A percentile compares a stretch with the other conserved stretches of the same genome.
Evolutionary conservation across 208 protist species (phyloP).

Genomic region (Crithidia sp.): DNA sequence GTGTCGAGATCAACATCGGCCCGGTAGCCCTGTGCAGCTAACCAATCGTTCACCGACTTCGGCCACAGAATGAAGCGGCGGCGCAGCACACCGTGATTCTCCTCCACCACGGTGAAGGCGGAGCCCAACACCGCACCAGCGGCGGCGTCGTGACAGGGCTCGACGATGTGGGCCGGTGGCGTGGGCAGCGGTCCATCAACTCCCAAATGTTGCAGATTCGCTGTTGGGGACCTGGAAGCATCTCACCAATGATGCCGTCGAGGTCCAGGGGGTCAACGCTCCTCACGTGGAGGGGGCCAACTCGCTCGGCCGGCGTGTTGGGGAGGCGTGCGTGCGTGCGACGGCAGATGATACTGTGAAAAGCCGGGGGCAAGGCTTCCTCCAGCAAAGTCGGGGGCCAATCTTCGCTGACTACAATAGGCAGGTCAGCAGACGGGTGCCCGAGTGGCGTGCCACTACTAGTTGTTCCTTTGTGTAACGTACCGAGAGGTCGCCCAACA

Average conservation of each 20-base stretch:
- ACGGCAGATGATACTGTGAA: conserved; percentile 13
- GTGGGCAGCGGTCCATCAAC: conserved; percentile 2
- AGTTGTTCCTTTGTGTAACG: conserved; percentile 17
- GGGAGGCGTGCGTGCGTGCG: conserved; percentile 18
- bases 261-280: not conserved
- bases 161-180: conserved; percentile 3
- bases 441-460: conserved; percentile 14
- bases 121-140: not conserved
- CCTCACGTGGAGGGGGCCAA: conserved; percentile 4
- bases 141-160: not conserved
- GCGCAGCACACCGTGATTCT: conserved; percentile 15
- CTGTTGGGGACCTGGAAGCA: not conserved
- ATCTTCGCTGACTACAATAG: conserved; percentile 17
- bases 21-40: conserved; percentile 6
- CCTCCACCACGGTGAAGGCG: conserved; percentile 24
- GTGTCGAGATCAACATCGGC: conserved; percentile 1
- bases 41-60: conserved; percentile 15
- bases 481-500: conserved; percentile 13
- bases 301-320: not conserved
- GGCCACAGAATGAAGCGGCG: conserved; percentile 30
- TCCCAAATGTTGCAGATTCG: not conserved
- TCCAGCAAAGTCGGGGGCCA: conserved; percentile 13
- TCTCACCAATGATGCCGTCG: not conserved
- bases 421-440: conserved; percentile 15
- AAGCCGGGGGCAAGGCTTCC: not conserved